Percentiles rank a stretch among this genome's conserved stretches.
Conservation (phyloP, 805 yeast species). For the Saccharomycopsis synnaedendra region DNA sequence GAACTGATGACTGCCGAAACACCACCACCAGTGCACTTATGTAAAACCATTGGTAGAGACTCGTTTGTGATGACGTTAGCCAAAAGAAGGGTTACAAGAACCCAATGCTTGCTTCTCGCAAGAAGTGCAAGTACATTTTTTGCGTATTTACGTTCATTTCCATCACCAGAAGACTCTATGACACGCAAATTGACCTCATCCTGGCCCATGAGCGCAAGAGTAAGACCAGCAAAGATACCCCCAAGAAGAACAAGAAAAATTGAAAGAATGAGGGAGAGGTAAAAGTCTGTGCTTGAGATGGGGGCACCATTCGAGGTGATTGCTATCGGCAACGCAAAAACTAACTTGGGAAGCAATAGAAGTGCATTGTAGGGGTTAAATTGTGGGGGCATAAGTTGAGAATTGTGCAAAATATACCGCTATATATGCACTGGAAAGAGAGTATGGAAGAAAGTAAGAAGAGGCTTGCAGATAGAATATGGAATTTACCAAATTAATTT, state of each 20-base stretch:
- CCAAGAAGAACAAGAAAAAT: slow-evolving; percentile 61
- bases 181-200: slow-evolving; percentile 93
- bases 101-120: slow-evolving; percentile 90
- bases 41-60: slow-evolving; percentile 87
- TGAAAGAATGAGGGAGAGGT: slow-evolving; percentile 28
- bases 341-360: slow-evolving; percentile 9
- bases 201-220: slow-evolving; percentile 96
- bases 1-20: slow-evolving; percentile 93
- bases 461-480: too few relatives aligned
- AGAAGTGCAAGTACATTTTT: slow-evolving; percentile 59
- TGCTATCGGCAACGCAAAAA: slow-evolving; percentile 9
- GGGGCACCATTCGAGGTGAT: not conserved
- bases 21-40: slow-evolving; percentile 91
- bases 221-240: slow-evolving; percentile 87
- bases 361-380: not conserved
- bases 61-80: slow-evolving; percentile 91
- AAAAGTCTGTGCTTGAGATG: not conserved
- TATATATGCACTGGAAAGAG: too few relatives aligned
- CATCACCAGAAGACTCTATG: slow-evolving; percentile 77
- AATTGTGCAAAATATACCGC: too few relatives aligned
- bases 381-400: slow-evolving; percentile 10
- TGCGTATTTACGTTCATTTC: slow-evolving; percentile 56
- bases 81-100: slow-evolving; percentile 74
- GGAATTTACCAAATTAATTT: too few relatives aligned
- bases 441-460: too few relatives aligned